A percentile compares a stretch with the other conserved stretches of the same genome.
These are phyloP conservation scores for Ascocoryne sarcoides DNA, from an alignment of 2,329 filamentous ascomycete genomes.

Conservation along the genomic window DNA sequence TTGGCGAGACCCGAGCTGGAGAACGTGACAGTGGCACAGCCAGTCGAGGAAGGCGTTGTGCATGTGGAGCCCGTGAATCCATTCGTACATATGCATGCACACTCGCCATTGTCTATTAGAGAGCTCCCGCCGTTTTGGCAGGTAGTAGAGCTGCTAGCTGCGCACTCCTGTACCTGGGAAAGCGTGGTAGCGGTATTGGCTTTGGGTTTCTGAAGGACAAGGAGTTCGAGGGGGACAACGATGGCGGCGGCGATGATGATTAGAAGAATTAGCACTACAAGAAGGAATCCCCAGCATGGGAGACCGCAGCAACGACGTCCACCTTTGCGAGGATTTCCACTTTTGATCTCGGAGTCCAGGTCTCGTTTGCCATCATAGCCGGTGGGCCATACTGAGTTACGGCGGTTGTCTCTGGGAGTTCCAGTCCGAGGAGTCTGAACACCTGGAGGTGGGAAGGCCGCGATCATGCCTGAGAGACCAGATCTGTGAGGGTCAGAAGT, in stretches of 20 bases:
- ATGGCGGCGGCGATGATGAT: conserved; percentile 72
- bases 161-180: conserved; percentile 37
- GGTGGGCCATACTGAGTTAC: neutral
- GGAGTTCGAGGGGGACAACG: conserved; percentile 62
- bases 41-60: conserved; percentile 38
- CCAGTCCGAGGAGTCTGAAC: conserved; percentile 32
- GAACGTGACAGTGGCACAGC: conserved; percentile 45
- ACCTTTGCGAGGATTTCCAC: conserved; percentile 5
- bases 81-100: conserved; percentile 81
- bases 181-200: conserved; percentile 22
- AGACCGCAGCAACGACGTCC: conserved; percentile 68
- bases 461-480: conserved; percentile 50
- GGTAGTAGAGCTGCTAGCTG: conserved; percentile 53
- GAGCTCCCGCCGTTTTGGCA: conserved; percentile 67
- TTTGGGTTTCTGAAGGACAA: conserved; percentile 49
- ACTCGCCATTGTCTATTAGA: conserved; percentile 54
- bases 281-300: conserved; percentile 67
- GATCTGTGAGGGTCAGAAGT: conserved; percentile 20
- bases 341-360: conserved; percentile 1
- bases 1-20: conserved; percentile 39
- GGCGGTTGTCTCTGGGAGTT: neutral
- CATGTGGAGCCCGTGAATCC: conserved; percentile 68
- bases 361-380: neutral
- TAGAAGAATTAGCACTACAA: conserved; percentile 55
- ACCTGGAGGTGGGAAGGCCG: conserved; percentile 54